These are phyloP conservation scores for Aspergillus vadensis DNA, from an alignment of 2,329 filamentous ascomycete species.

Conservation along the genomic window DNA sequence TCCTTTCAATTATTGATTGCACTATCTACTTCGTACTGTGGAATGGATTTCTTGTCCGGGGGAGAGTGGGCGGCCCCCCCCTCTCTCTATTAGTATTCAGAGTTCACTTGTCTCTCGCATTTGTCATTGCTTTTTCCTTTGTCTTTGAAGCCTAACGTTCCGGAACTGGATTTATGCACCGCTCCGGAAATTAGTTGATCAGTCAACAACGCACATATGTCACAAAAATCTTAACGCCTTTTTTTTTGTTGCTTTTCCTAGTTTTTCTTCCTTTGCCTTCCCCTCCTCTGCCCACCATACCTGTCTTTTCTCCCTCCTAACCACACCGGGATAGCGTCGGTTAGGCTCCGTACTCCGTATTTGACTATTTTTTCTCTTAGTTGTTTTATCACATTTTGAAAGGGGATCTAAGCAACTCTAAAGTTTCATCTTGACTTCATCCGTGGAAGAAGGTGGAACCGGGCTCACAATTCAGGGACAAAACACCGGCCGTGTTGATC, in stretches of 20 bases:
- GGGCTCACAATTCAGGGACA: conserved; percentile 10
- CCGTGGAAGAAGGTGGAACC: conserved; percentile 4
- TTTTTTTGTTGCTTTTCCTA: neutral
- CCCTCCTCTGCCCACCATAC: neutral
- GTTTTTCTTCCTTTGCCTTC: neutral
- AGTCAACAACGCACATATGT: conserved; percentile 11
- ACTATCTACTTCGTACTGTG: neutral
- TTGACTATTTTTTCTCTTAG: neutral
- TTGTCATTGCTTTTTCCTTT: neutral
- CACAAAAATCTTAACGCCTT: conserved; percentile 8
- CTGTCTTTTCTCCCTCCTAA: neutral
- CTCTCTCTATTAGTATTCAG: neutral
- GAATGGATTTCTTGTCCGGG: neutral
- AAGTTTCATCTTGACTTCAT: conserved; percentile 13
- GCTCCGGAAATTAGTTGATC: conserved; percentile 4
- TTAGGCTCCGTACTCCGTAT: neutral
- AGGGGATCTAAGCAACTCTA: conserved; percentile 3
- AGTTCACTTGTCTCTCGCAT: neutral
- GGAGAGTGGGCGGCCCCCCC: neutral
- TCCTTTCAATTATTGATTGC: conserved; percentile 7
- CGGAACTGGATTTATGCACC: conserved; percentile 4
- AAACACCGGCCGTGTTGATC: conserved; percentile 22
- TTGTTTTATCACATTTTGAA: neutral
- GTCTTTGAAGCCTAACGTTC: neutral
- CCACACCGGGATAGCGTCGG: conserved; percentile 3